phyloP scores from a whole-genome alignment of 2,329 filamentous ascomycete genomes.

The Trichoderma sp. region DNA sequence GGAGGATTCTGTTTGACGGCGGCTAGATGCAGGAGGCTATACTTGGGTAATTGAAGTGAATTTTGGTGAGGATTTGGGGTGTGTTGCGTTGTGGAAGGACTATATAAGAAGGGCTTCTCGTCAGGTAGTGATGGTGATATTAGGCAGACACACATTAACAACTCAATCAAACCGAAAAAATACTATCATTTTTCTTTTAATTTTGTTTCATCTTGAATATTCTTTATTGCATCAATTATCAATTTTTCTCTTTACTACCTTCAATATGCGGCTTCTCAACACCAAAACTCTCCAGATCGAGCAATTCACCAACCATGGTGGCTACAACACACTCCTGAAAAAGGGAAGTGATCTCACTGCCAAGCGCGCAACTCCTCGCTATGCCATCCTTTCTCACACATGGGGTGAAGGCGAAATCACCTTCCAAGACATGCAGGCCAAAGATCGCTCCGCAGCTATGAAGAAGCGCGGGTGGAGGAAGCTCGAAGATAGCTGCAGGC shows the following conservation, averaged over 20 bases:
- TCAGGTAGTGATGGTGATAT: neutral
- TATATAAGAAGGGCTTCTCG: neutral
- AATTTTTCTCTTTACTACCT: neutral
- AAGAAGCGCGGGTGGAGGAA: slow-evolving; percentile 22
- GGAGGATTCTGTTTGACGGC: neutral
- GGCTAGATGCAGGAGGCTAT: neutral
- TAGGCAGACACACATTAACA: neutral
- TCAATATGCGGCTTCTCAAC: slow-evolving; percentile 27
- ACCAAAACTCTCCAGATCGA: slow-evolving; percentile 23
- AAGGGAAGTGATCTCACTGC: neutral
- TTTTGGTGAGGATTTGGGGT: neutral
- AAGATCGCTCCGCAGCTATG: slow-evolving; percentile 10
- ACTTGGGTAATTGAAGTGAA: neutral
- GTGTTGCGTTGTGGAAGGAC: neutral
- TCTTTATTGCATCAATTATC: neutral
- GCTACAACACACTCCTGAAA: neutral
- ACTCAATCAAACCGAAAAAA: neutral
- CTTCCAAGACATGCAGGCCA: slow-evolving; percentile 26
- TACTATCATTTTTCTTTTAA: neutral
- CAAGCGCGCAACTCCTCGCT: slow-evolving; percentile 13
- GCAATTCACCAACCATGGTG: neutral
- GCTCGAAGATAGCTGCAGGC: slow-evolving; percentile 23
- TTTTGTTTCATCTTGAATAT: neutral
- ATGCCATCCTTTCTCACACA: slow-evolving; percentile 34
- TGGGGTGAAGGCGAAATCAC: slow-evolving; percentile 30